These are phyloP conservation scores for Chalaropsis ovoidea DNA, from an alignment of 2,329 filamentous ascomycete species.

Conservation along the genomic window DNA sequence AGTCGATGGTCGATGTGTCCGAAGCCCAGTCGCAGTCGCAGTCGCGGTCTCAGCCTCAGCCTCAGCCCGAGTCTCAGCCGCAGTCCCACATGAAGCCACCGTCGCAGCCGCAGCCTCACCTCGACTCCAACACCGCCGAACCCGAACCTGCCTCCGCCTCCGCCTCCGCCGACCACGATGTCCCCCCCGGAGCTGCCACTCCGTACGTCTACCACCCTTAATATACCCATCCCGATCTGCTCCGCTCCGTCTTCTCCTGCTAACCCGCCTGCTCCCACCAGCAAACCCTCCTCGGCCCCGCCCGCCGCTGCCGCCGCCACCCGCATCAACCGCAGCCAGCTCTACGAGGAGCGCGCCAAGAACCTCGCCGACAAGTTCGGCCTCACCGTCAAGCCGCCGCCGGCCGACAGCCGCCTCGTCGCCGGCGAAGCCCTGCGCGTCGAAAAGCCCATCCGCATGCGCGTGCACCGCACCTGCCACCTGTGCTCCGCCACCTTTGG, in stretches of 20 bases:
- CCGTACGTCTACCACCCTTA: background rate
- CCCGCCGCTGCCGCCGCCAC: conserved; percentile 26
- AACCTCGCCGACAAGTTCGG: conserved; percentile 47
- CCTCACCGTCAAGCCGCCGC: conserved; percentile 44
- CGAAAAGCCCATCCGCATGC: conserved; percentile 68
- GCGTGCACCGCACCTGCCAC: conserved; percentile 71
- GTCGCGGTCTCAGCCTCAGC: background rate
- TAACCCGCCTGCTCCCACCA: background rate
- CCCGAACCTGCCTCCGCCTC: background rate
- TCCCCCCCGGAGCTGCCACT: background rate
- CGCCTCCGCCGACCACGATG: background rate
- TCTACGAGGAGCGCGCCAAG: conserved; percentile 48
- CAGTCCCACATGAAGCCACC: background rate
- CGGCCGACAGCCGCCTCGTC: conserved; percentile 33
- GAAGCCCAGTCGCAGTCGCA: background rate
- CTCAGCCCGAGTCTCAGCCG: background rate
- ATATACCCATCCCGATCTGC: background rate
- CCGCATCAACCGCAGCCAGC: conserved; percentile 34
- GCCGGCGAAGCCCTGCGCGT: conserved; percentile 50
- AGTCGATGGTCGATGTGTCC: background rate
- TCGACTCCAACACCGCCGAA: background rate
- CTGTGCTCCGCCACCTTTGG: conserved; percentile 67
- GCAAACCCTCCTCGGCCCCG: background rate
- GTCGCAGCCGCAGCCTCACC: background rate
- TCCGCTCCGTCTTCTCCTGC: background rate